Percentiles rank a stretch among this genome's conserved stretches.
phyloP scores from a whole-genome alignment of 2,329 filamentous ascomycete genomes.

The Teratosphaeria destructans region DNA sequence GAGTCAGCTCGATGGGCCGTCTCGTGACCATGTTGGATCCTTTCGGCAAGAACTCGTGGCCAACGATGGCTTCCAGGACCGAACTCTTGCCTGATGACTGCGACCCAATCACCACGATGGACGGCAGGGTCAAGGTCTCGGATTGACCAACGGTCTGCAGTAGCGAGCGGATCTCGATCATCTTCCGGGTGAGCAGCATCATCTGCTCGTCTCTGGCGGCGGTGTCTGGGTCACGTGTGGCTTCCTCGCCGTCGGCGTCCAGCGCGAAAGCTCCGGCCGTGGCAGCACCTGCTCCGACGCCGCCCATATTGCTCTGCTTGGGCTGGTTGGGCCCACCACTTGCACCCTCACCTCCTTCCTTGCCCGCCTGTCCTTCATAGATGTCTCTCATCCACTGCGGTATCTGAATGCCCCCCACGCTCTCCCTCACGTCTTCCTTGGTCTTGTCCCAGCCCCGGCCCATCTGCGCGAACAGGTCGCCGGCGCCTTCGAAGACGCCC shows the following conservation, averaged over 20 bases:
- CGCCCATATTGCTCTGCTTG: conserved; percentile 34
- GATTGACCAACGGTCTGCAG: conserved; percentile 88
- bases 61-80: conserved; percentile 90
- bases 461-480: conserved; percentile 68
- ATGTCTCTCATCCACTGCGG: conserved; percentile 66
- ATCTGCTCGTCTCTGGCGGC: conserved; percentile 88
- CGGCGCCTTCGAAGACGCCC: conserved; percentile 59
- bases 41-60: conserved; percentile 94
- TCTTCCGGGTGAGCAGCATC: conserved; percentile 98
- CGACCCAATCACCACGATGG: conserved; percentile 97
- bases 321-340: conserved; percentile 31
- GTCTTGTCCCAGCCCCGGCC: conserved; percentile 72
- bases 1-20: conserved; percentile 85
- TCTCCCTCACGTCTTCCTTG: conserved; percentile 46
- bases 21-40: conserved; percentile 98
- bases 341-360: conserved; percentile 22
- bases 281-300: conserved; percentile 52
- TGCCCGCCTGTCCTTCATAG: conserved; percentile 31
- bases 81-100: conserved; percentile 98
- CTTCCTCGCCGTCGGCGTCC: conserved; percentile 55
- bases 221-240: conserved; percentile 51
- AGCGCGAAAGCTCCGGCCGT: conserved; percentile 72
- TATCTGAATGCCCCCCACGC: conserved; percentile 35
- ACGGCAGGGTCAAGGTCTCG: conserved; percentile 75
- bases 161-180: conserved; percentile 96